These are phyloP conservation scores for Yamadazyma membranifaciens DNA, from an alignment of 1,139 yeast genomes.

Conservation along the genomic window DNA sequence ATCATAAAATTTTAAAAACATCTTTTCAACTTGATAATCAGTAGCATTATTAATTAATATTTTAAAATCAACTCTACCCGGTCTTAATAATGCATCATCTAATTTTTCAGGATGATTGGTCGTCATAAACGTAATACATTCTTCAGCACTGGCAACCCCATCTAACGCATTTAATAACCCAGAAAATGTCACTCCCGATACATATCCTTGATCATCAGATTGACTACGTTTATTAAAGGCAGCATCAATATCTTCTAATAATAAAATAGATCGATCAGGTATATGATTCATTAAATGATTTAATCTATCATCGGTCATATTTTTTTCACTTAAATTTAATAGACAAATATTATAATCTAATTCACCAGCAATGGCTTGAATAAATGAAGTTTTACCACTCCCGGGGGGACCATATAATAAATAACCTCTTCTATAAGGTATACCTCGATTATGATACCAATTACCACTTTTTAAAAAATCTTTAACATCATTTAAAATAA, in stretches of 20 bases:
- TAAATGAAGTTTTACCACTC: constrained; percentile 91
- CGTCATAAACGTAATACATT: constrained; percentile 94
- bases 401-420: constrained; percentile 97
- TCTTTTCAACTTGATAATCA: constrained; percentile 68
- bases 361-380: constrained; percentile 96
- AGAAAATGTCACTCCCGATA: constrained; percentile 89
- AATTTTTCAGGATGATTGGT: constrained; percentile 93
- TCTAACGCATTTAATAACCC: constrained; percentile 92
- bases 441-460: constrained; percentile 96
- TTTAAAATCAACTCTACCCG: constrained; percentile 92
- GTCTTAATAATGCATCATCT: constrained; percentile 84
- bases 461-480: constrained; percentile 78
- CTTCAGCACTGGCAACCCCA: constrained; percentile 99
- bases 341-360: constrained; percentile 94
- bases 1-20: constrained; percentile 88
- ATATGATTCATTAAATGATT: constrained; percentile 95
- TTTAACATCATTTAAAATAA: constrained; percentile 65
- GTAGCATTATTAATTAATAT: constrained; percentile 83
- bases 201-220: constrained; percentile 68
- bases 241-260: constrained; percentile 93
- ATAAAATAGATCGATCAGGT: constrained; percentile 81
- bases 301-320: constrained; percentile 88
- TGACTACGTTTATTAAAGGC: constrained; percentile 87
- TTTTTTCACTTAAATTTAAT: constrained; percentile 83
- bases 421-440: constrained; percentile 95